Percentiles rank a stretch among this genome's conserved stretches.
Conservation (phyloP, 2,329 filamentous ascomycete genomes). For the Aspergillus novoparasiticus region DNA sequence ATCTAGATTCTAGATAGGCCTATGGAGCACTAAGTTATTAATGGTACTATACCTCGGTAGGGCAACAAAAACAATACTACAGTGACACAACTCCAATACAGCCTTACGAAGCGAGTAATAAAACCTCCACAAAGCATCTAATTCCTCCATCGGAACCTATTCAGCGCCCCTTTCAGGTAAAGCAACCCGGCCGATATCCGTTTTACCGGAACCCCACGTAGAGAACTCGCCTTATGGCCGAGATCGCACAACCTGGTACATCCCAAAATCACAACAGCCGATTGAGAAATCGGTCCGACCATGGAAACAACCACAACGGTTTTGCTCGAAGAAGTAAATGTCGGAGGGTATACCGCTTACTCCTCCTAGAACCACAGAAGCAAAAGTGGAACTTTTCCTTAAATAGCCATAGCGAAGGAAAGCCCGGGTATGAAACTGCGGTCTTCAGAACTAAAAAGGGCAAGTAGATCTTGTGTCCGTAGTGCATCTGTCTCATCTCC, state of each 20-base stretch:
- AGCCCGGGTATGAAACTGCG: neutral
- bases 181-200: neutral
- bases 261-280: neutral
- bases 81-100: neutral
- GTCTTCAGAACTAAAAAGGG: neutral
- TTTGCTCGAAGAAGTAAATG: neutral
- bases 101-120: neutral
- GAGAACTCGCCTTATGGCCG: neutral
- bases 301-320: slow-evolving; percentile 3
- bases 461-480: slow-evolving; percentile 10
- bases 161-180: neutral
- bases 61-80: neutral
- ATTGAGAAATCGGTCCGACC: slow-evolving; percentile 6
- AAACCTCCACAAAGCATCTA: neutral
- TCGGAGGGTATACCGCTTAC: neutral
- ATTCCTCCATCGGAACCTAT: neutral
- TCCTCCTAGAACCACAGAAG: neutral
- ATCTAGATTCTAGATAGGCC: neutral
- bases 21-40: neutral
- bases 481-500: slow-evolving; percentile 6
- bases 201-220: neutral
- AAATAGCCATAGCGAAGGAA: neutral
- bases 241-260: neutral
- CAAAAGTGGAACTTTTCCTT: neutral
- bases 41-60: neutral